Evolutionary conservation across 352 stramenopile genomes (phyloP).

Genomic region (Phytophthora aleatoria): DNA sequence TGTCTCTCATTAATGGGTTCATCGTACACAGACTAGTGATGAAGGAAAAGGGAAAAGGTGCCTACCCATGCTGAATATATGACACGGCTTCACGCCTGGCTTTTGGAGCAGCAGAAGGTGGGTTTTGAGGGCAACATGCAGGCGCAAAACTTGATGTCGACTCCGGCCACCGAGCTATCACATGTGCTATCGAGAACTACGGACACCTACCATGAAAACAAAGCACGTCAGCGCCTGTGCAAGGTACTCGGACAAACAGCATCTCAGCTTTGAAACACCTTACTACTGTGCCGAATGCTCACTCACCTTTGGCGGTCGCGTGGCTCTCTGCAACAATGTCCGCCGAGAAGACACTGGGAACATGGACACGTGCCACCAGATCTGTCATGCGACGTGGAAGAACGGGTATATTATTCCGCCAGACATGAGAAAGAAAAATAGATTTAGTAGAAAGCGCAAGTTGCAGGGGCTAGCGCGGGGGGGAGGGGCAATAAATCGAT

Average conservation of each 20-base stretch:
- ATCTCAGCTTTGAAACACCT: conserved; percentile 16
- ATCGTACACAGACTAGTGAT: conserved; percentile 22
- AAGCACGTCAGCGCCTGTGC: too few species aligned
- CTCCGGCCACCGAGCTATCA: not conserved
- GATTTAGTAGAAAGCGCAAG: conserved; percentile 19
- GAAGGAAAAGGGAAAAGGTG: conserved; percentile 7
- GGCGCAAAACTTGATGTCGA: conserved; percentile 15
- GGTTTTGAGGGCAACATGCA: conserved; percentile 19
- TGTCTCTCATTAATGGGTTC: conserved; percentile 31
- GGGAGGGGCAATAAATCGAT: too few species aligned
- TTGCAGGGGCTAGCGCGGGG: not conserved
- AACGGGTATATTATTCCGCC: conserved; percentile 9
- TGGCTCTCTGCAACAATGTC: conserved; percentile 19
- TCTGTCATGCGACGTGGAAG: conserved; percentile 22
- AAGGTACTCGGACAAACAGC: conserved; percentile 4
- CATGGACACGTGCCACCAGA: conserved; percentile 16
- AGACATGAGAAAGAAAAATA: conserved; percentile 13
- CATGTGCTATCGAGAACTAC: conserved; percentile 15
- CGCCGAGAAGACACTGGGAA: not conserved
- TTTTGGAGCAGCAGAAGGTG: conserved; percentile 10
- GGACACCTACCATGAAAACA: conserved; percentile 15
- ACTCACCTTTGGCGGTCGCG: conserved; percentile 1
- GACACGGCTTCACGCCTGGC: conserved; percentile 6
- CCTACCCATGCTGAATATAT: conserved; percentile 20
- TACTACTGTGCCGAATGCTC: conserved; percentile 24